Percentiles rank a stretch among this genome's conserved stretches.
Conservation (phyloP, 2,329 filamentous ascomycete species). For the Alternaria gansuensis region DNA sequence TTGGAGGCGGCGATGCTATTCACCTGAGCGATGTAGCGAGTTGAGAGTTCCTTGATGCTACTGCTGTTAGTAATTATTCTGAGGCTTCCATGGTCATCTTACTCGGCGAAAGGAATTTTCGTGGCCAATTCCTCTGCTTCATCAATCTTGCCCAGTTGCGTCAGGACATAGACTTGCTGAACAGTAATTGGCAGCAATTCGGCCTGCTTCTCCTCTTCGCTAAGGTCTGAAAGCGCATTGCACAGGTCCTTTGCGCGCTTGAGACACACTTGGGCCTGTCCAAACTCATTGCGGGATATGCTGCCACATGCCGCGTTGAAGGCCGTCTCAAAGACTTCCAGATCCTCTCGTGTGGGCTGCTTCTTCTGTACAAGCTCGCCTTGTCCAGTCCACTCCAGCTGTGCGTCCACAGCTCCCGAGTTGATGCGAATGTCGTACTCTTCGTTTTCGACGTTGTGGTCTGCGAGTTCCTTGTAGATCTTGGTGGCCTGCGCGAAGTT, state of each 20-base stretch:
- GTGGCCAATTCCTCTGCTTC: slow-evolving; percentile 72
- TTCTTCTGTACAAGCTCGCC: slow-evolving; percentile 63
- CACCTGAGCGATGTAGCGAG: slow-evolving; percentile 71
- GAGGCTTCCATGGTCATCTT: slow-evolving; percentile 42
- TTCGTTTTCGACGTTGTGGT: slow-evolving; percentile 64
- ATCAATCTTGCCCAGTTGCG: slow-evolving; percentile 69
- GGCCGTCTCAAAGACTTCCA: slow-evolving; percentile 81
- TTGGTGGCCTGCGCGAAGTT: slow-evolving; percentile 72
- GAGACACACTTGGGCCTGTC: slow-evolving; percentile 70
- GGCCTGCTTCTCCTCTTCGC: slow-evolving; percentile 75
- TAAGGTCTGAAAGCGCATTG: slow-evolving; percentile 75
- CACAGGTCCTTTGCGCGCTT: slow-evolving; percentile 76
- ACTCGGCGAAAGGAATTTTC: slow-evolving; percentile 70
- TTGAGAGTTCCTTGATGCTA: slow-evolving; percentile 73
- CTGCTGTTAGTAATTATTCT: slow-evolving; percentile 25
- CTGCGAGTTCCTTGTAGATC: slow-evolving; percentile 69
- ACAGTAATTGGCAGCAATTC: slow-evolving; percentile 79
- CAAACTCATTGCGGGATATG: slow-evolving; percentile 74
- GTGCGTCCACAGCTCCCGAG: slow-evolving; percentile 73
- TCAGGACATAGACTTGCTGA: slow-evolving; percentile 78
- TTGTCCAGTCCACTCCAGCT: slow-evolving; percentile 73
- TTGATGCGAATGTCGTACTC: slow-evolving; percentile 82
- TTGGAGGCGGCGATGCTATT: slow-evolving; percentile 66
- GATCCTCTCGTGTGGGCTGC: slow-evolving; percentile 67
- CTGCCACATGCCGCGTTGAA: slow-evolving; percentile 81